A percentile compares a stretch with the other conserved stretches of the same genome.
phyloP scores from a whole-genome alignment of 805 yeast species.

The Hagleromyces aurorensis region DNA sequence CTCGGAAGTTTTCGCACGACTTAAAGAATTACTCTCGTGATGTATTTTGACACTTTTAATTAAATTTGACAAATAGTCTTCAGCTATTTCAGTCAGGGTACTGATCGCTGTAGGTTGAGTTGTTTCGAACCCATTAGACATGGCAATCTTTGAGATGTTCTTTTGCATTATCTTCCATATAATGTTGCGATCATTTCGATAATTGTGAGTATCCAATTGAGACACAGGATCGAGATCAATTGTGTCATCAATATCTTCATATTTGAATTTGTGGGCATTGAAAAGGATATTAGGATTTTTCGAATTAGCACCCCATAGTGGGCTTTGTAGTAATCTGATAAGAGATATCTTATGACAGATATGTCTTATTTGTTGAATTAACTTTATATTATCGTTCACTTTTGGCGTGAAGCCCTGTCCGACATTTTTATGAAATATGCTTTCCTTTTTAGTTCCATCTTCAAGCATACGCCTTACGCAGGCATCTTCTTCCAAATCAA shows the following conservation, averaged over 20 bases:
- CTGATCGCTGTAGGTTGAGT: constrained; percentile 72
- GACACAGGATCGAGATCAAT: constrained; percentile 80
- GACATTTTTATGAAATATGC: constrained; percentile 32
- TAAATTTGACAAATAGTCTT: constrained; percentile 66
- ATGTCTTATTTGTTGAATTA: constrained; percentile 83
- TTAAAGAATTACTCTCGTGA: constrained; percentile 48
- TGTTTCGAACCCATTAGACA: constrained; percentile 89
- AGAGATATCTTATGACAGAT: constrained; percentile 82
- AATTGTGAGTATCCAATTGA: constrained; percentile 61
- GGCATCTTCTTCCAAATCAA: constrained; percentile 39
- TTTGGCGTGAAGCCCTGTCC: constrained; percentile 53
- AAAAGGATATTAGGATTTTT: constrained; percentile 16
- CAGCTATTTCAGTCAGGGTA: constrained; percentile 75
- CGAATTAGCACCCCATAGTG: constrained; percentile 15
- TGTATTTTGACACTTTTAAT: constrained; percentile 65
- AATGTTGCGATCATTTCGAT: constrained; percentile 43
- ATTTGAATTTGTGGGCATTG: constrained; percentile 20
- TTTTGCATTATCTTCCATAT: constrained; percentile 61
- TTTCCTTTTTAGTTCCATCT: constrained; percentile 33
- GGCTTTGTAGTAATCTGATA: constrained; percentile 76
- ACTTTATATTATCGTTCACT: constrained; percentile 56
- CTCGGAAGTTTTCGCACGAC: constrained; percentile 28
- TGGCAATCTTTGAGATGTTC: constrained; percentile 67
- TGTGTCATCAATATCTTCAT: constrained; percentile 45
- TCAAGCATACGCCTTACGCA: constrained; percentile 35